phyloP scores from a whole-genome alignment of 768 basidiomycete genomes.

The Agaricus sinodeliciosus region DNA sequence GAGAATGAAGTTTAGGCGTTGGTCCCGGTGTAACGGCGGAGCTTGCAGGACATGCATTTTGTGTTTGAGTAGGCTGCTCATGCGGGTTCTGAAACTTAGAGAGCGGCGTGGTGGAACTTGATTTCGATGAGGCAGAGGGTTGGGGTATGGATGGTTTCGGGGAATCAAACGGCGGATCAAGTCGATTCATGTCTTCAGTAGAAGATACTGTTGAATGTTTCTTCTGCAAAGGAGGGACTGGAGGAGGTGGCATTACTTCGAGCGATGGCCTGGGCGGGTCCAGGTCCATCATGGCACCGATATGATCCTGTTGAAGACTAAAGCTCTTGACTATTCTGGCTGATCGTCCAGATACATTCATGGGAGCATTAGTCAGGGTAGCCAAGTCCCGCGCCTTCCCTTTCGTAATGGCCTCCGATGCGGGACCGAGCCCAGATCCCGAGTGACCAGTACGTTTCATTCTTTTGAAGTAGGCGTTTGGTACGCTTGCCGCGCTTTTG shows the following conservation, averaged over 20 bases:
- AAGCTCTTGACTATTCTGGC: not conserved
- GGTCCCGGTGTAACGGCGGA: constrained; percentile 10
- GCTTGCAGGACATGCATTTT: constrained; percentile 6
- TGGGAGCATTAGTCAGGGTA: not conserved
- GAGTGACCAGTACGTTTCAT: constrained; percentile 1
- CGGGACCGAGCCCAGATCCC: not conserved
- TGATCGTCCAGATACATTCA: not conserved
- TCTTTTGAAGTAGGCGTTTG: constrained; percentile 7
- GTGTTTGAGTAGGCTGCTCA: not conserved
- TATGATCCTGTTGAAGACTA: not conserved
- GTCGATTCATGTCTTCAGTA: not conserved
- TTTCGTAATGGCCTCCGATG: not conserved
- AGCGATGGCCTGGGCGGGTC: not conserved
- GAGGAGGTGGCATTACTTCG: constrained; percentile 14
- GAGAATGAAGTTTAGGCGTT: constrained; percentile 10
- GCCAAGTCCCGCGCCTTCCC: constrained; percentile 1
- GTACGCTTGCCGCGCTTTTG: constrained; percentile 1
- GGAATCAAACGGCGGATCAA: not conserved
- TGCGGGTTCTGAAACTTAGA: not conserved
- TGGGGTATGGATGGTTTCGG: constrained; percentile 11
- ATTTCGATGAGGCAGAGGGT: not conserved
- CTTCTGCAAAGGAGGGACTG: constrained; percentile 10
- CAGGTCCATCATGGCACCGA: constrained; percentile 2
- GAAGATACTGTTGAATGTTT: not conserved
- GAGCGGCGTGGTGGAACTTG: not conserved